Conservation (phyloP, 768 basidiomycete genomes). For the Phlegmacium glaucopus region DNA sequence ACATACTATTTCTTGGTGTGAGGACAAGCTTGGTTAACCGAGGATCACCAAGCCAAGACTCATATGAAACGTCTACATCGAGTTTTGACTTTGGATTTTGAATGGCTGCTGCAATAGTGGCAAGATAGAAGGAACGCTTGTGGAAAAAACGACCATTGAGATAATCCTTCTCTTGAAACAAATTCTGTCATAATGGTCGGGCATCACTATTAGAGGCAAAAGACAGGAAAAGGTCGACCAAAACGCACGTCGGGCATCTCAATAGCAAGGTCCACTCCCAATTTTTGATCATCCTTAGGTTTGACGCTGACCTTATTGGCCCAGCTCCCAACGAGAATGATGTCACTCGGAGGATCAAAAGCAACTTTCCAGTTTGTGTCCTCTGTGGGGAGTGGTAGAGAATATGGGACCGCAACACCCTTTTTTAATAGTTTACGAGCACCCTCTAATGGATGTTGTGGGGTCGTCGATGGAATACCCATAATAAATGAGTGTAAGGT, state of each 20-base stretch:
- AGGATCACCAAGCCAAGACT: conserved; percentile 55
- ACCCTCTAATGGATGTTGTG: conserved; percentile 67
- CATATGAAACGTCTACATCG: conserved; percentile 59
- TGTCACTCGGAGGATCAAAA: conserved; percentile 74
- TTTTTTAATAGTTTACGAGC: conserved; percentile 49
- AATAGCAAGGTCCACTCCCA: conserved; percentile 75
- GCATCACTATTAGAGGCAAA: background rate
- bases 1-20: conserved; percentile 48
- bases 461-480: conserved; percentile 50
- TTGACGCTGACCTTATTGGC: conserved; percentile 73
- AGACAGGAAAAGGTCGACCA: background rate
- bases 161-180: conserved; percentile 98
- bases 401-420: conserved; percentile 64
- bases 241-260: conserved; percentile 83
- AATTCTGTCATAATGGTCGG: conserved; percentile 31
- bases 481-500: conserved; percentile 64
- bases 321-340: conserved; percentile 86
- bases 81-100: conserved; percentile 39
- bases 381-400: conserved; percentile 64
- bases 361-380: conserved; percentile 88
- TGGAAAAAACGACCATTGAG: conserved; percentile 87
- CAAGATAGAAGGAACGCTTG: conserved; percentile 88
- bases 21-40: conserved; percentile 66
- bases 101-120: conserved; percentile 67
- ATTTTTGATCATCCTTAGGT: conserved; percentile 58